phyloP scores from a whole-genome alignment of 371 early-diverging fungal genomes.

The Mortierella sp. region DNA sequence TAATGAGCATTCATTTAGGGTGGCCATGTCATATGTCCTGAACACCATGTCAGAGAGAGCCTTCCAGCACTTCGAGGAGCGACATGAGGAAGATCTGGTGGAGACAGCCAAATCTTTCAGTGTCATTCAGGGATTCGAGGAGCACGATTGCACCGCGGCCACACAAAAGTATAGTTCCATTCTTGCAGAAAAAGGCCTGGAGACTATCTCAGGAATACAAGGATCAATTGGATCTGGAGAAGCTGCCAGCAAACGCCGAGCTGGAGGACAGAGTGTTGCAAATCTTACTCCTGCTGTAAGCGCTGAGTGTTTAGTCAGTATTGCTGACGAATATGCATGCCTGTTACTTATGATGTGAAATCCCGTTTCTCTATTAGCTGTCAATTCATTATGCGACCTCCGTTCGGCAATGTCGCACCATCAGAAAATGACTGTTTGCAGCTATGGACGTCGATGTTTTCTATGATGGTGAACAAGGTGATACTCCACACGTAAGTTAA shows the following conservation, averaged over 20 bases:
- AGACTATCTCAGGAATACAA: background rate
- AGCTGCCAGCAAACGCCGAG: background rate
- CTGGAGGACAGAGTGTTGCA: slow-evolving; percentile 8
- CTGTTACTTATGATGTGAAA: background rate
- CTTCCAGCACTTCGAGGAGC: background rate
- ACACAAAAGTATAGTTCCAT: background rate
- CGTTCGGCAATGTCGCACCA: slow-evolving; percentile 1
- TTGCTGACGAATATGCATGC: background rate
- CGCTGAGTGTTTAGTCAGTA: background rate
- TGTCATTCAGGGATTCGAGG: slow-evolving; percentile 4
- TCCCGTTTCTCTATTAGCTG: slow-evolving; percentile 1
- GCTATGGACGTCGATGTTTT: slow-evolving; percentile 8
- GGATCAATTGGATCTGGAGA: background rate
- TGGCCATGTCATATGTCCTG: slow-evolving; percentile 14
- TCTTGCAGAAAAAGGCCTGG: slow-evolving; percentile 7
- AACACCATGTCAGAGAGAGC: slow-evolving; percentile 8
- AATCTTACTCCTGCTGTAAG: slow-evolving; percentile 18
- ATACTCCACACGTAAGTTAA: slow-evolving; percentile 19
- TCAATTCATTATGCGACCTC: slow-evolving; percentile 1
- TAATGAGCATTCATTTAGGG: slow-evolving; percentile 1
- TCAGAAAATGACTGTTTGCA: slow-evolving; percentile 10
- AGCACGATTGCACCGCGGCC: background rate
- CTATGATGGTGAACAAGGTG: slow-evolving; percentile 9
- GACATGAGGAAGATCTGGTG: slow-evolving; percentile 1
- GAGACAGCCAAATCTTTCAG: slow-evolving; percentile 13